A percentile compares a stretch with the other conserved stretches of the same genome.
Conservation (phyloP, 2,329 filamentous ascomycete species). For the Ceratocystiopsis brevicomis region DNA sequence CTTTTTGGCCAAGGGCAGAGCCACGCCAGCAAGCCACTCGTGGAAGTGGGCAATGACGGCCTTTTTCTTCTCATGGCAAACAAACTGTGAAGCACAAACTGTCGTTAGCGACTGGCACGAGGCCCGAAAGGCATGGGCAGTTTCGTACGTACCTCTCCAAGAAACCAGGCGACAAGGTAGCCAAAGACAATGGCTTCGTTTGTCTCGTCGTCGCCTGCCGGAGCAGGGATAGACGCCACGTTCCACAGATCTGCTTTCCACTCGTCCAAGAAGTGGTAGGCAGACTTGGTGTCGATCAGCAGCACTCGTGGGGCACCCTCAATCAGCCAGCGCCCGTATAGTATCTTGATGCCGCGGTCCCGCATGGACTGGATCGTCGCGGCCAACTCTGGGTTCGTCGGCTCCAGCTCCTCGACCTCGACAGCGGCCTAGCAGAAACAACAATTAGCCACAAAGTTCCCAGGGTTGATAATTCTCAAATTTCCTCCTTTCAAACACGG, state of each 20-base stretch:
- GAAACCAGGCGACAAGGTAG: constrained; percentile 92
- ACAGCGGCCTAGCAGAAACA: constrained; percentile 56
- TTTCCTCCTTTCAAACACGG: background rate
- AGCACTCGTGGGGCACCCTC: constrained; percentile 87
- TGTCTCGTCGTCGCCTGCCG: constrained; percentile 78
- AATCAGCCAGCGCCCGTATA: constrained; percentile 95
- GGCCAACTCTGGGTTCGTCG: constrained; percentile 58
- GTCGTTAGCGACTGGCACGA: no score
- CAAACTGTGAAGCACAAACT: constrained; percentile 40
- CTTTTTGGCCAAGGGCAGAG: constrained; percentile 78
- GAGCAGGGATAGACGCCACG: constrained; percentile 79
- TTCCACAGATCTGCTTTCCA: constrained; percentile 97
- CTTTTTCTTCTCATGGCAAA: constrained; percentile 75
- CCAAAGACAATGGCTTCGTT: constrained; percentile 97
- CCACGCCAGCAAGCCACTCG: constrained; percentile 93
- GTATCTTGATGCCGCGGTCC: constrained; percentile 69
- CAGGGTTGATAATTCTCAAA: no score
- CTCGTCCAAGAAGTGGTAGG: constrained; percentile 78
- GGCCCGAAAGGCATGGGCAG: no score
- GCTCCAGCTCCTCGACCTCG: constrained; percentile 85
- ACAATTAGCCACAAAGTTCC: background rate
- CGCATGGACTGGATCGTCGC: constrained; percentile 84
- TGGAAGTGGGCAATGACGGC: constrained; percentile 97
- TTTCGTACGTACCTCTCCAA: constrained; percentile 56
- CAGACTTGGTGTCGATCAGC: constrained; percentile 86